Percentiles rank a stretch among this genome's conserved stretches.
These are phyloP conservation scores for Populus tomentosa DNA, from an alignment of 441 rosid species.

Conservation along the genomic window DNA sequence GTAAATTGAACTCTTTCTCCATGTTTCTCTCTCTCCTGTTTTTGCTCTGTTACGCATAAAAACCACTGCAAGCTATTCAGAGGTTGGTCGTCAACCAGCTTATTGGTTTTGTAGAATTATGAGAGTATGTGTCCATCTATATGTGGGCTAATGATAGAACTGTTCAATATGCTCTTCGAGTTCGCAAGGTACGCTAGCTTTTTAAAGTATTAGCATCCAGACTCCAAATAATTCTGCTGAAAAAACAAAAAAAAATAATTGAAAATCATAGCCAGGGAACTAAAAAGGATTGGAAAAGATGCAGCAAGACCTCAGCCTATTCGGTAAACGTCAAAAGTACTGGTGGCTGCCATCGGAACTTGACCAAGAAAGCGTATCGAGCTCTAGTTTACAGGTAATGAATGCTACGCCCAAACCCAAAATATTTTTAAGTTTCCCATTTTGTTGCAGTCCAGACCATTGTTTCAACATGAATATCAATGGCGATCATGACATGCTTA, in stretches of 20 bases:
- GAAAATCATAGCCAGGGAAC: conserved; percentile 6
- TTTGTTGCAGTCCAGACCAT: not conserved
- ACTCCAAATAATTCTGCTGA: no score
- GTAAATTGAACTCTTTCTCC: not conserved
- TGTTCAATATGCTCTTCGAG: no score
- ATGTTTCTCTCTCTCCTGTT: no score
- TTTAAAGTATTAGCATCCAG: no score
- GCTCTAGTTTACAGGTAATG: conserved; percentile 27
- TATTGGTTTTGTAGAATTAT: no score
- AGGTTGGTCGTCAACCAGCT: no score
- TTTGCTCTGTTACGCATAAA: not conserved
- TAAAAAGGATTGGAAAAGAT: conserved; percentile 6
- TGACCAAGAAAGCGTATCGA: not conserved
- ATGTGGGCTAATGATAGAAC: no score
- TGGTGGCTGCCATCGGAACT: not conserved
- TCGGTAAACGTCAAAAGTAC: not conserved
- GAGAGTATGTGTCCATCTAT: no score
- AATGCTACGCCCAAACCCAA: not conserved
- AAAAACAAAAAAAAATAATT: no score
- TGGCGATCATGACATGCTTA: conserved; percentile 40
- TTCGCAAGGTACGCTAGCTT: no score
- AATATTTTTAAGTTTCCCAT: not conserved
- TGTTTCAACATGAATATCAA: conserved; percentile 14
- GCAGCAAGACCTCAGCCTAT: conserved; percentile 4
- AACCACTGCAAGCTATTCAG: no score